phyloP scores from a whole-genome alignment of 805 yeast species.

The Candida chilensis region DNA sequence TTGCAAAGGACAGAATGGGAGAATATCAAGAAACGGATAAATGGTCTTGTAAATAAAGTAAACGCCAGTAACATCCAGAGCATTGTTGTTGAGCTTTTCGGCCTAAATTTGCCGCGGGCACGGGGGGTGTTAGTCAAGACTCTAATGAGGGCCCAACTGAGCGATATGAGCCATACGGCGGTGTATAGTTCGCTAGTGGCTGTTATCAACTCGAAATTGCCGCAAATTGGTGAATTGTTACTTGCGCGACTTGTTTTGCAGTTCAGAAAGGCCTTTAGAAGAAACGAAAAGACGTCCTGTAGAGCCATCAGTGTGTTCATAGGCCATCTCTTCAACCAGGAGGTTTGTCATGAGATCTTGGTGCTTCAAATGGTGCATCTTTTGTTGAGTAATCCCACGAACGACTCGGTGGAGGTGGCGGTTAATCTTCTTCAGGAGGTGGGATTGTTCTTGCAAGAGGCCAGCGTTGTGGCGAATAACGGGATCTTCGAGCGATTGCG shows the following conservation, averaged over 20 bases:
- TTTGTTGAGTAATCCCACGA: slow-evolving; percentile 36
- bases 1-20: slow-evolving; percentile 54
- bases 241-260: slow-evolving; percentile 43
- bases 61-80: slow-evolving; percentile 36
- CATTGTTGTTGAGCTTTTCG: slow-evolving; percentile 40
- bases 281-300: slow-evolving; percentile 34
- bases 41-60: slow-evolving; percentile 37
- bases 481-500: slow-evolving; percentile 53
- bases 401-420: slow-evolving; percentile 48
- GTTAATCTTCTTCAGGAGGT: slow-evolving; percentile 35
- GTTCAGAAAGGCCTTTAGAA: slow-evolving; percentile 45
- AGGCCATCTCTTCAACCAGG: slow-evolving; percentile 55
- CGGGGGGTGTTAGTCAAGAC: slow-evolving; percentile 51
- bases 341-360: slow-evolving; percentile 46
- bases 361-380: slow-evolving; percentile 42
- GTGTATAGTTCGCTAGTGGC: slow-evolving; percentile 51
- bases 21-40: slow-evolving; percentile 33
- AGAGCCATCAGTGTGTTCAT: slow-evolving; percentile 38
- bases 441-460: slow-evolving; percentile 42
- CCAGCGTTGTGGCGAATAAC: slow-evolving; percentile 33
- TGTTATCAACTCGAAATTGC: slow-evolving; percentile 57
- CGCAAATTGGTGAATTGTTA: slow-evolving; percentile 56
- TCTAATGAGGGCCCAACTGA: slow-evolving; percentile 44
- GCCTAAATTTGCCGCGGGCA: slow-evolving; percentile 51
- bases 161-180: slow-evolving; percentile 29